A percentile compares a stretch with the other conserved stretches of the same genome.
Evolutionary conservation across 495 filamentous ascomycete species (phyloP).

Genomic region (Aspergillus ostianus): DNA sequence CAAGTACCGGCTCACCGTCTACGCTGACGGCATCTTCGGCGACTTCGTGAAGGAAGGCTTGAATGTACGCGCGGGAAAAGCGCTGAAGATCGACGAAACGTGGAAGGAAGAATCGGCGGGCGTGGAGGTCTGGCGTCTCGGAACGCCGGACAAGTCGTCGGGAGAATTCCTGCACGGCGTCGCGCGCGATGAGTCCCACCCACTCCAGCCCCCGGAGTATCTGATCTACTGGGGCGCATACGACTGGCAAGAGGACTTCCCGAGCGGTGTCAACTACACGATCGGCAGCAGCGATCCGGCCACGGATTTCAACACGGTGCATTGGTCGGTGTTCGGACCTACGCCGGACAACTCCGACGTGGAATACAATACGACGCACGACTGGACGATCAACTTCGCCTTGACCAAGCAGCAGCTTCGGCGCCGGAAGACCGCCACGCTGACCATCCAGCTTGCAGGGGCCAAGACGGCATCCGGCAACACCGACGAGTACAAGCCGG

Average conservation of each 20-base stretch:
- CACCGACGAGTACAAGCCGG: slow-evolving; percentile 50
- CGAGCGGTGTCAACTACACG: slow-evolving; percentile 48
- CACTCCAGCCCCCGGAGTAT: slow-evolving; percentile 48
- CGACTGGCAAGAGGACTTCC: slow-evolving; percentile 54
- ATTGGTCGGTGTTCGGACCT: slow-evolving; percentile 54
- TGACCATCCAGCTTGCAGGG: slow-evolving; percentile 56
- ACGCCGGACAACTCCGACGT: slow-evolving; percentile 40
- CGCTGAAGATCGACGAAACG: slow-evolving; percentile 25
- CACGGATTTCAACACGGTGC: slow-evolving; percentile 52
- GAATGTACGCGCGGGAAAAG: slow-evolving; percentile 32
- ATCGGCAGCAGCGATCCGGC: slow-evolving; percentile 45
- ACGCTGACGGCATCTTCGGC: slow-evolving; percentile 56
- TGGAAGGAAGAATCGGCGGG: slow-evolving; percentile 53
- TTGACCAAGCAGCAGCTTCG: slow-evolving; percentile 29
- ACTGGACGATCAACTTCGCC: slow-evolving; percentile 55
- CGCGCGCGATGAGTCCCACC: slow-evolving; percentile 39
- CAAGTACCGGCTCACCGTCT: slow-evolving; percentile 55
- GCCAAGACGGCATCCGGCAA: slow-evolving; percentile 58
- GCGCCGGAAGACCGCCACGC: slow-evolving; percentile 36
- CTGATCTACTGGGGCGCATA: slow-evolving; percentile 56
- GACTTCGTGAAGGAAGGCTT: slow-evolving; percentile 47
- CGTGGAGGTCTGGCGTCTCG: slow-evolving; percentile 54
- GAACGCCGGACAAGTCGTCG: slow-evolving; percentile 52
- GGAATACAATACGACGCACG: slow-evolving; percentile 38
- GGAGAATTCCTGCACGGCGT: slow-evolving; percentile 56